Percentiles rank a stretch among this genome's conserved stretches.
Conservation (phyloP, 345 rosid species). For the Nasturtium officinale region DNA sequence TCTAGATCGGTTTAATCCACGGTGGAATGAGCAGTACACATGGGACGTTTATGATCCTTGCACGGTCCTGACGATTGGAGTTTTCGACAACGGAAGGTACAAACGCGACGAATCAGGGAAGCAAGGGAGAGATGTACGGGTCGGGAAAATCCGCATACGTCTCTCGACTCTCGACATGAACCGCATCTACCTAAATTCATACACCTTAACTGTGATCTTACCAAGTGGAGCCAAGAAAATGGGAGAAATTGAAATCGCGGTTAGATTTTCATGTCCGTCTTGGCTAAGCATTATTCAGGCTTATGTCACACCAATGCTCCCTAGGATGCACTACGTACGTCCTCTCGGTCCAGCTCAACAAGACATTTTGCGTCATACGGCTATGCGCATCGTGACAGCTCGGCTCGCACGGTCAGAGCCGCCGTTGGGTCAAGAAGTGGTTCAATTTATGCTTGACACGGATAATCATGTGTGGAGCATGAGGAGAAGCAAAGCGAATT, state of each 20-base stretch:
- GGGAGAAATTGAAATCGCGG: conserved; percentile 87
- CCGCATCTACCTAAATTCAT: conserved; percentile 62
- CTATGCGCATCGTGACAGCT: conserved; percentile 77
- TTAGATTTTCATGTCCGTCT: conserved; percentile 76
- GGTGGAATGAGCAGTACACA: conserved; percentile 92
- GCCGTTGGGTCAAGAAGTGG: conserved; percentile 82
- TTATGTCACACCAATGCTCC: conserved; percentile 73
- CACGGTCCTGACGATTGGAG: conserved; percentile 78
- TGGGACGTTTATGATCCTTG: conserved; percentile 94
- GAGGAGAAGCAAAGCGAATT: conserved; percentile 89
- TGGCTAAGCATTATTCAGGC: conserved; percentile 78
- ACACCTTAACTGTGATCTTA: conserved; percentile 59
- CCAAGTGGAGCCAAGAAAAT: conserved; percentile 80
- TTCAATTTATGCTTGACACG: conserved; percentile 74
- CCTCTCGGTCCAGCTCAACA: conserved; percentile 80
- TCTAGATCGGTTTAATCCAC: conserved; percentile 83
- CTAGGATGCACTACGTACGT: conserved; percentile 77
- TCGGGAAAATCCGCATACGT: conserved; percentile 75
- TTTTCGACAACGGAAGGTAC: conserved; percentile 78
- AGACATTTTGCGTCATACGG: conserved; percentile 80
- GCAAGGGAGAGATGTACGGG: conserved; percentile 55
- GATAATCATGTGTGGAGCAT: conserved; percentile 93
- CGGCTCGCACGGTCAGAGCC: conserved; percentile 79
- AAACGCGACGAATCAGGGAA: conserved; percentile 63
- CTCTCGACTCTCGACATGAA: conserved; percentile 81